Percentiles rank a stretch among this genome's conserved stretches.
Conservation (phyloP, 2,329 filamentous ascomycete species). For the Cryphonectria japonica region DNA sequence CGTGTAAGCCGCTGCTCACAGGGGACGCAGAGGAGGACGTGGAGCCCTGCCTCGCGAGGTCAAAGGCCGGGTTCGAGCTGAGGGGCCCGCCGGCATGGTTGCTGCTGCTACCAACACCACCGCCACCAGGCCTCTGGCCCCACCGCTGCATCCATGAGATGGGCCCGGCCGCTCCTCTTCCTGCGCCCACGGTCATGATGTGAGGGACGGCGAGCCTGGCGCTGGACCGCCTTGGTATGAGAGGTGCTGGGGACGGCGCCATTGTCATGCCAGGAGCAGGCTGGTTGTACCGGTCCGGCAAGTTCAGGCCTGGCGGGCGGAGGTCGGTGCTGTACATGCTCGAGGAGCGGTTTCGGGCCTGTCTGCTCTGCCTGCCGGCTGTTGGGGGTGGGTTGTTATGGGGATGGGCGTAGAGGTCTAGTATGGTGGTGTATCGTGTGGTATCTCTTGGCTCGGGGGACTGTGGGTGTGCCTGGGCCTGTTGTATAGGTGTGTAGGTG, state of each 20-base stretch:
- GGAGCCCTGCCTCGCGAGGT: not conserved
- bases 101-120: too few species aligned
- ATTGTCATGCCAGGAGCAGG: too few species aligned
- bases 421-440: not conserved
- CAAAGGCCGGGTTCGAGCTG: constrained; percentile 11
- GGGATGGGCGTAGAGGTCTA: not conserved
- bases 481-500: not conserved
- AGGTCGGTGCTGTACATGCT: constrained; percentile 14
- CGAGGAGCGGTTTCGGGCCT: constrained; percentile 1
- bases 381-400: not conserved
- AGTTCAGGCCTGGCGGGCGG: constrained; percentile 4
- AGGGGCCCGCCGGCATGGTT: not conserved
- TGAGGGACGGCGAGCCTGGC: not conserved
- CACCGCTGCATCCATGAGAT: constrained; percentile 8
- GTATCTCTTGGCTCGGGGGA: not conserved
- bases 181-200: not conserved
- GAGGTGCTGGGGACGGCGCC: not conserved
- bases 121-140: not conserved
- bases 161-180: not conserved
- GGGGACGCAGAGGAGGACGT: not conserved
- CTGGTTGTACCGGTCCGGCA: not conserved
- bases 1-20: not conserved
- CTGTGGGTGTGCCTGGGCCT: not conserved
- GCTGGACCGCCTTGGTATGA: not conserved
- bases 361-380: not conserved